Percentiles rank a stretch among this genome's conserved stretches.
Evolutionary conservation across 768 basidiomycete species (phyloP).

Genomic region (Calocera cornea): DNA sequence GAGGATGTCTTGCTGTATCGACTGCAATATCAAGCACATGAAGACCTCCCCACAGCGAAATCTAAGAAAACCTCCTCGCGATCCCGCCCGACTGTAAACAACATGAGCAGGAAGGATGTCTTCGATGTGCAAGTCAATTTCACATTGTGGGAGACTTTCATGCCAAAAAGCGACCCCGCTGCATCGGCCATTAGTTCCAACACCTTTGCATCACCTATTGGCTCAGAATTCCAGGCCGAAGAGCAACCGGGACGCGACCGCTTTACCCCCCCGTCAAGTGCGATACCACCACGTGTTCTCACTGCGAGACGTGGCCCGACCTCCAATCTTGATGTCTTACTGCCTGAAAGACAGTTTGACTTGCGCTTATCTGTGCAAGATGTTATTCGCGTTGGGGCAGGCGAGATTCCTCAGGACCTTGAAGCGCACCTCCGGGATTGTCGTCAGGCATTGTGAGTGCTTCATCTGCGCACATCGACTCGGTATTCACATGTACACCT

Average conservation of each 20-base stretch:
- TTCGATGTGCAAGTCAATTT: background rate
- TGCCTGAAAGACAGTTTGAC: constrained; percentile 39
- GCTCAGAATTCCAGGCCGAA: background rate
- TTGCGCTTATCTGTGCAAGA: constrained; percentile 36
- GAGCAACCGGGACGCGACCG: background rate
- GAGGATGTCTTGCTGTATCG: background rate
- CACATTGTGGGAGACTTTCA: background rate
- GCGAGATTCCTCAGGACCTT: constrained; percentile 32
- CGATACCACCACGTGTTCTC: constrained; percentile 29
- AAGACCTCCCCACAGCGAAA: background rate
- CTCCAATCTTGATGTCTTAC: constrained; percentile 5
- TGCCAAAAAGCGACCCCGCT: background rate
- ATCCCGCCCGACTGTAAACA: background rate
- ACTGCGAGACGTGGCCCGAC: constrained; percentile 14
- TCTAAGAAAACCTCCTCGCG: background rate
- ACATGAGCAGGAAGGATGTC: background rate
- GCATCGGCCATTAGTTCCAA: no score
- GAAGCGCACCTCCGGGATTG: constrained; percentile 28
- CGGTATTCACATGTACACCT: background rate
- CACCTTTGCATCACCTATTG: background rate
- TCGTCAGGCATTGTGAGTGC: constrained; percentile 33
- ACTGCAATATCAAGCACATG: background rate
- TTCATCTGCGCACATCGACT: background rate
- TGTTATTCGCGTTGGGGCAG: constrained; percentile 18
- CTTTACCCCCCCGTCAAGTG: constrained; percentile 22